Percentiles rank a stretch among this genome's conserved stretches.
Evolutionary conservation across 1,284 basidiomycete genomes (phyloP).

Genomic region (Puccinia brachypodii): DNA sequence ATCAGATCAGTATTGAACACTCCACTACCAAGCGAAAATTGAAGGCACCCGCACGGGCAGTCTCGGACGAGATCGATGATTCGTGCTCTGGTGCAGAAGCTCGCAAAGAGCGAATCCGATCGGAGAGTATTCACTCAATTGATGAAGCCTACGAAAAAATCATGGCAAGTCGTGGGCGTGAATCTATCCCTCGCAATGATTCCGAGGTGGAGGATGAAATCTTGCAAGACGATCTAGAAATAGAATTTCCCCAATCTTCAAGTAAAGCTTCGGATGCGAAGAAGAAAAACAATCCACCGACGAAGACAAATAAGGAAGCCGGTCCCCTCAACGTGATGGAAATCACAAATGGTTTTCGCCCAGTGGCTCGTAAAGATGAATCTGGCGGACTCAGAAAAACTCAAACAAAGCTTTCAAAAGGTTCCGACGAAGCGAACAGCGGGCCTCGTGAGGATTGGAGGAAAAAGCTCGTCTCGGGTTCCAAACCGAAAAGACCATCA

Average conservation of each 20-base stretch:
- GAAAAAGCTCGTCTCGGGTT: background rate
- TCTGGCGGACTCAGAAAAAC: background rate
- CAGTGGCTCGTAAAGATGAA: background rate
- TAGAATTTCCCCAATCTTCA: background rate
- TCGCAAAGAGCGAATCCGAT: background rate
- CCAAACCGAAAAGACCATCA: background rate
- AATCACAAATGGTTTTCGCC: background rate
- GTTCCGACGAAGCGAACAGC: background rate
- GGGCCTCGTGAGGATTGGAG: background rate
- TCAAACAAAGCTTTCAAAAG: background rate
- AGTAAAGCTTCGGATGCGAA: background rate
- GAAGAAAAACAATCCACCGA: background rate
- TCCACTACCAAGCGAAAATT: background rate
- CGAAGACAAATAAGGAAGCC: background rate
- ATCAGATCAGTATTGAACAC: background rate
- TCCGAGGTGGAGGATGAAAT: slow-evolving; percentile 6
- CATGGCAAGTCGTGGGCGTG: background rate
- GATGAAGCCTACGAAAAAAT: background rate
- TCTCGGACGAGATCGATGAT: background rate
- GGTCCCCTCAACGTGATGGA: background rate
- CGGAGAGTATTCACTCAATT: background rate
- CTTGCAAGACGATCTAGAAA: background rate
- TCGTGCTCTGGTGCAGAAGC: background rate
- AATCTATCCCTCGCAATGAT: background rate
- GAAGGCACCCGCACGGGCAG: background rate